Percentiles rank a stretch among this genome's conserved stretches.
phyloP scores from a whole-genome alignment of 108 stramenopile genomes.

The Pseudonitzschia pungens region DNA sequence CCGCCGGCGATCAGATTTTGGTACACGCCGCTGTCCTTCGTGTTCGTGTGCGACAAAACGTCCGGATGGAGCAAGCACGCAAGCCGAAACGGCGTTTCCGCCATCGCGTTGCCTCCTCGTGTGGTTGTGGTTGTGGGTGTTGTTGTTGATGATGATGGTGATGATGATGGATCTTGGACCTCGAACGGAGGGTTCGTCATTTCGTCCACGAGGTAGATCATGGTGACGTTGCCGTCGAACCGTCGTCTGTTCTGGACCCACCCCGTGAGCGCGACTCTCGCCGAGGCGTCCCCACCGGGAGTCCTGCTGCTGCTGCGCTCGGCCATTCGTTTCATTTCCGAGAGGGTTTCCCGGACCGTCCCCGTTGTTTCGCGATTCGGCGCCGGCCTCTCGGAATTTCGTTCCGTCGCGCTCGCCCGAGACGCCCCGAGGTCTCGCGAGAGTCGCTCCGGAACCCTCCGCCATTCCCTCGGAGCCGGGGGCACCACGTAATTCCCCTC shows the following conservation, averaged over 20 bases:
- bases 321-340: not conserved
- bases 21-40: slow-evolving; percentile 31
- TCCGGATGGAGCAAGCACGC: slow-evolving; percentile 44
- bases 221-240: slow-evolving; percentile 52
- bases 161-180: slow-evolving; percentile 2
- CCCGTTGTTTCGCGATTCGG: not conserved
- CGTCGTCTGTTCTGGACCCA: slow-evolving; percentile 76
- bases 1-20: slow-evolving; percentile 52
- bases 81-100: slow-evolving; percentile 22
- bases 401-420: not conserved
- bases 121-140: too few relatives aligned
- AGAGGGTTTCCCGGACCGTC: not conserved
- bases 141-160: too few relatives aligned
- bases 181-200: slow-evolving; percentile 11
- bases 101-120: slow-evolving; percentile 12
- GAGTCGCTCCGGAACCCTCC: slow-evolving; percentile 6
- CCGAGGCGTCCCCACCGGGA: not conserved
- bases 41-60: not conserved
- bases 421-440: not conserved
- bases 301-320: not conserved
- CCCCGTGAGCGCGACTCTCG: slow-evolving; percentile 35
- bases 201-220: slow-evolving; percentile 52
- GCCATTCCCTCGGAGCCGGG: slow-evolving; percentile 15
- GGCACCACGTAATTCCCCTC: slow-evolving; percentile 14
- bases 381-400: not conserved